Base-by-base conservation (phyloP, 2,329 filamentous ascomycete species). In the Fusarium succisae region DNA sequence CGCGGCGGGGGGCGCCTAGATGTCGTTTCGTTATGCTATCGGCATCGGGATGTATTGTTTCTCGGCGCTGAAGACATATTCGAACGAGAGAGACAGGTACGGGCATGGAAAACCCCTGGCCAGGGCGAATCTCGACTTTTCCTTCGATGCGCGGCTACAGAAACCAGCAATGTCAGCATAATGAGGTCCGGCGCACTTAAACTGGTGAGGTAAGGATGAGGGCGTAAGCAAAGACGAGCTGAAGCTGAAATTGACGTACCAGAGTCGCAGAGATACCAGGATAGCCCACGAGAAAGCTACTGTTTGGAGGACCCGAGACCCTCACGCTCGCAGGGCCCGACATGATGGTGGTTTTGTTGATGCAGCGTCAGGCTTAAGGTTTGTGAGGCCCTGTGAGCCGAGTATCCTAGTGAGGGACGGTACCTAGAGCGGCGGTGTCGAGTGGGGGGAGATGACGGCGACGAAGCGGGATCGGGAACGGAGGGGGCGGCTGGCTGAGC, bases 201-300 rank as follows among this genome's bases (percentile, higher is more conserved):
- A 50, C 28, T 68, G 37, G 47, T 39, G 56, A 67, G 44, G 54
- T 35, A 38, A 50, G 44, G 51, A 41, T 39, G 45, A 66, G 53
- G 39, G 44, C 70, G 51, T 72, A 74, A 67, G 68, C 67, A 66
- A 63, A 59, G 47, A 62, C 28, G 30, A 57, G 59, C 43, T 60
- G 61, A 63, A 54, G 35, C 26, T 62, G 70, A 55, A 51, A 65
- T 63, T 50, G 51, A 90, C 94, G 85, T 89, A 98, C 95, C 90
- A 98, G 85, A 43, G 96, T 99, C 80, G 96, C 96, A 63, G 96
- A 98, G 83, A 99, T 98, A 78, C 96, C 96, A 63, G 96, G 96
- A 84, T 98, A 99, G 78, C 96, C 96, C 78, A 98, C 94, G 75
- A 98, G 89, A 82, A 98, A 98, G 85, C 94, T 96, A 85, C 94